These are phyloP conservation scores for Bombardia bombarda DNA, from an alignment of 495 filamentous ascomycete species.

Conservation along the genomic window DNA sequence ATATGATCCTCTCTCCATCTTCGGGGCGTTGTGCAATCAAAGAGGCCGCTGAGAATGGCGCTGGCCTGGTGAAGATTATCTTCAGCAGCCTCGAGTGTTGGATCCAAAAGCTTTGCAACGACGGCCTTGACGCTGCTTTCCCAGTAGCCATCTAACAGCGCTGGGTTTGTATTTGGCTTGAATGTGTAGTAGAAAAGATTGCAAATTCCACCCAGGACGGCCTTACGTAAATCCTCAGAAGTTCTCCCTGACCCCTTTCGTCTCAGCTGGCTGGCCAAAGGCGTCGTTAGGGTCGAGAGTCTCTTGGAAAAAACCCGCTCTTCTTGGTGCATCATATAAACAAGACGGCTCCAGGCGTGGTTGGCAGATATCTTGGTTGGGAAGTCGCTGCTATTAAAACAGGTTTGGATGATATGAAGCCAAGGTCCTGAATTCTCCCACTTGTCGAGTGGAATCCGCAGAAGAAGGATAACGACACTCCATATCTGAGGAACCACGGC, in stretches of 20 bases:
- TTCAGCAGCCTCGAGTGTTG: constrained; percentile 17
- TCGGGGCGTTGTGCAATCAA: constrained; percentile 56
- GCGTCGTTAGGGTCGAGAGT: constrained; percentile 58
- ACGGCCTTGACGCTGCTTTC: constrained; percentile 58
- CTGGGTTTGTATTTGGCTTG: constrained; percentile 52
- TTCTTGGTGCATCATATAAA: constrained; percentile 59
- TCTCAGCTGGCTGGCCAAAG: constrained; percentile 62
- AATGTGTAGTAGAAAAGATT: constrained; percentile 83
- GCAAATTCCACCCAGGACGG: constrained; percentile 61
- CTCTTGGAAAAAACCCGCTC: constrained; percentile 51
- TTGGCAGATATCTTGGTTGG: constrained; percentile 69
- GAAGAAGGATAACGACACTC: constrained; percentile 69
- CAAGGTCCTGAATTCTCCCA: constrained; percentile 69
- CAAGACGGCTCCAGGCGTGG: constrained; percentile 73
- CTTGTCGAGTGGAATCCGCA: constrained; percentile 57
- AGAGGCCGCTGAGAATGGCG: constrained; percentile 57
- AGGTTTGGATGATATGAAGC: constrained; percentile 68
- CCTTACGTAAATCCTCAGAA: constrained; percentile 45
- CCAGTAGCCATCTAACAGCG: constrained; percentile 71
- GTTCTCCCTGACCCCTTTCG: constrained; percentile 47
- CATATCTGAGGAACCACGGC: constrained; percentile 79
- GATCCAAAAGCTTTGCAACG: constrained; percentile 36
- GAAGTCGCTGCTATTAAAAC: constrained; percentile 73
- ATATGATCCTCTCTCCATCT: constrained; percentile 68
- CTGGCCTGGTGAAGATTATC: constrained; percentile 44